phyloP scores from a whole-genome alignment of 352 stramenopile species.

The Thalassiosira exigua region DNA sequence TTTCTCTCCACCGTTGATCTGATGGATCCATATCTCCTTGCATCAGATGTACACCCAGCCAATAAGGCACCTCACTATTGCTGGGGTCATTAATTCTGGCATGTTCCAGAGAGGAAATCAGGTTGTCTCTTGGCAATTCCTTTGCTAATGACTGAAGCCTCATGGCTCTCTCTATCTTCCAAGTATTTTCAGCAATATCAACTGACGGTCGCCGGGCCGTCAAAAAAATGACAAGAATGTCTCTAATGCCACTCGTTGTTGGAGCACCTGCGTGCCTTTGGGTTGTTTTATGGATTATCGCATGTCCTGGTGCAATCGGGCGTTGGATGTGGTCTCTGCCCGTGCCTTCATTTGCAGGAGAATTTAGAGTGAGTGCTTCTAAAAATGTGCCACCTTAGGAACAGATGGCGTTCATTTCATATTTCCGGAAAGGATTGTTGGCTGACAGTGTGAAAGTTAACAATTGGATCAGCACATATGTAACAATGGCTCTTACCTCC shows the following conservation, averaged over 20 bases:
- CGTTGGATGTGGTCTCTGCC: slow-evolving; percentile 29
- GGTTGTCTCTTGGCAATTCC: slow-evolving; percentile 34
- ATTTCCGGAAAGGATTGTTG: too few relatives aligned
- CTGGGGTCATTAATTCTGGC: slow-evolving; percentile 39
- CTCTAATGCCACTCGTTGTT: slow-evolving; percentile 48
- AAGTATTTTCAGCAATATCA: slow-evolving; percentile 29
- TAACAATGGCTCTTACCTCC: slow-evolving; percentile 24
- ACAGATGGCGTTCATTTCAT: too few relatives aligned
- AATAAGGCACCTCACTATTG: slow-evolving; percentile 58
- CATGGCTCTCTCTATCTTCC: slow-evolving; percentile 52
- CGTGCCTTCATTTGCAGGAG: too few relatives aligned
- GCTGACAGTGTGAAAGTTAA: too few relatives aligned
- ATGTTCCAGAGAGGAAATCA: slow-evolving; percentile 36
- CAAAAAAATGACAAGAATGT: slow-evolving; percentile 63
- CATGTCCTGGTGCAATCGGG: slow-evolving; percentile 46
- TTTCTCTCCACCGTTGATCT: slow-evolving; percentile 51
- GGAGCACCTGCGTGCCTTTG: slow-evolving; percentile 53
- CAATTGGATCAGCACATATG: too few relatives aligned
- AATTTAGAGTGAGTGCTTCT: slow-evolving; percentile 52
- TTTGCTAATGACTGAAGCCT: slow-evolving; percentile 50
- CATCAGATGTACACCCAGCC: slow-evolving; percentile 52
- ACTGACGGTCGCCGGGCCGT: slow-evolving; percentile 27
- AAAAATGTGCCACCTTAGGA: slow-evolving; percentile 47
- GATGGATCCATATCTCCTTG: slow-evolving; percentile 47
- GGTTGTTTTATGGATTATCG: slow-evolving; percentile 53